Conservation (phyloP, 148 eudicot species). For the Rhododendron williamsianum region DNA sequence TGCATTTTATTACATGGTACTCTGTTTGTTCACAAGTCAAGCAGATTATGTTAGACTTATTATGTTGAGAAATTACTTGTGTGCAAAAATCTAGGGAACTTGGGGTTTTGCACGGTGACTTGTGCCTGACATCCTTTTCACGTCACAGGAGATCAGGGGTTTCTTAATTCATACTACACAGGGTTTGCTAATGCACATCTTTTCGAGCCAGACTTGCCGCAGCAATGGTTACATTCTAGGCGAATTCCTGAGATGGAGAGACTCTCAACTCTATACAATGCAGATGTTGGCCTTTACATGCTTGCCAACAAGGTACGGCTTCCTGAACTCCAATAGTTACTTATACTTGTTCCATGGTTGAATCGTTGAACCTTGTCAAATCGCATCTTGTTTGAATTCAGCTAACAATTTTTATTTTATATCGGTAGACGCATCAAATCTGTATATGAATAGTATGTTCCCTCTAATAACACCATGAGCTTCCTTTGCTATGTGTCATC, state of each 20-base stretch:
- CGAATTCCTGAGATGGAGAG: slow-evolving; percentile 80
- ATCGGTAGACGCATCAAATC: not conserved
- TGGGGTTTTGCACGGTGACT: not conserved
- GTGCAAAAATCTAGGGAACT: not conserved
- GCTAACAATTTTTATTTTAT: not conserved
- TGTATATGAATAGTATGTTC: not conserved
- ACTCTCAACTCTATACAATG: slow-evolving; percentile 93
- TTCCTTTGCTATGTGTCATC: not conserved
- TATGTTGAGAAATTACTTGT: not conserved
- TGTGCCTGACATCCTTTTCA: slow-evolving; percentile 6
- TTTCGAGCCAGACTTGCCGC: slow-evolving; percentile 58
- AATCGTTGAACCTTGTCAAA: not conserved
- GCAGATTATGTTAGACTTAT: not conserved
- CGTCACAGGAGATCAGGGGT: slow-evolving; percentile 89
- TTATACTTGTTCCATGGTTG: not conserved
- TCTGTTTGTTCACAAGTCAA: not conserved
- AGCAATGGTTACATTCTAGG: slow-evolving; percentile 53
- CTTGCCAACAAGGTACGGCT: slow-evolving; percentile 87
- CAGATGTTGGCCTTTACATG: slow-evolving; percentile 99
- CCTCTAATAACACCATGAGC: not conserved
- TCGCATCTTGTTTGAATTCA: not conserved
- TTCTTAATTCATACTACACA: slow-evolving; percentile 75
- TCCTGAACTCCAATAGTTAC: not conserved
- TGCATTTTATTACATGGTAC: not conserved
- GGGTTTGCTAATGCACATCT: slow-evolving; percentile 83